These are phyloP conservation scores for Marasmius oreades DNA, from an alignment of 1,284 basidiomycete genomes.

Conservation along the genomic window DNA sequence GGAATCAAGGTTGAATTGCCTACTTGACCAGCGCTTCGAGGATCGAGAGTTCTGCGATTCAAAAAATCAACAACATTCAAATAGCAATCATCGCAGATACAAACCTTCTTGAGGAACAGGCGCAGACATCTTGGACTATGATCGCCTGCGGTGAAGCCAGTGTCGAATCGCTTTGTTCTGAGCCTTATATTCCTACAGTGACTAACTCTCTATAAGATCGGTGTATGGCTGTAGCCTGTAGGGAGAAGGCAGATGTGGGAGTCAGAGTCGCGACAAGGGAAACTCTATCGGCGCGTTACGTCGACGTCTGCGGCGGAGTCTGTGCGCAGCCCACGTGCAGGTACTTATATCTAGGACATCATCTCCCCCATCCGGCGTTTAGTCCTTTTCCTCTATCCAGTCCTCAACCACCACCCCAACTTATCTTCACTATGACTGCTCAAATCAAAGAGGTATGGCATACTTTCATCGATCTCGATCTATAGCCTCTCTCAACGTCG, in stretches of 20 bases:
- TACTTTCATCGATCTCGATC: slow-evolving; percentile 12
- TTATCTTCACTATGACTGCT: slow-evolving; percentile 48
- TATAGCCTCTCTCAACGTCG: neutral
- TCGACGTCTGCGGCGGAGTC: neutral
- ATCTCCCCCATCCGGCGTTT: neutral
- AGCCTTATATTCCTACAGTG: no score
- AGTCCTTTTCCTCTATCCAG: neutral
- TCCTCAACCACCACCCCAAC: neutral
- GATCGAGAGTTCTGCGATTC: slow-evolving; percentile 76
- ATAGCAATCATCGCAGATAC: slow-evolving; percentile 19
- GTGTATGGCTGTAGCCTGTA: neutral
- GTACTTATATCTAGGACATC: neutral
- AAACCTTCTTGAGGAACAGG: slow-evolving; percentile 74
- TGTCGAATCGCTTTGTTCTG: no score
- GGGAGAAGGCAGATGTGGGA: neutral
- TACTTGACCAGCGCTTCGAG: slow-evolving; percentile 94
- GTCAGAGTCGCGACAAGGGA: neutral
- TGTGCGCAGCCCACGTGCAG: slow-evolving; percentile 5
- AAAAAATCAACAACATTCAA: neutral
- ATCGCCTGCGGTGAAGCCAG: neutral
- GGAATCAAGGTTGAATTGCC: slow-evolving; percentile 22
- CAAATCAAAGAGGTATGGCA: slow-evolving; percentile 74
- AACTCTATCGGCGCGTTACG: no score
- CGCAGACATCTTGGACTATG: slow-evolving; percentile 43
- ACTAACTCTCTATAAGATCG: no score